Conservation (phyloP, 1,139 yeast genomes). For the Debaryomycetaceae sp. region DNA sequence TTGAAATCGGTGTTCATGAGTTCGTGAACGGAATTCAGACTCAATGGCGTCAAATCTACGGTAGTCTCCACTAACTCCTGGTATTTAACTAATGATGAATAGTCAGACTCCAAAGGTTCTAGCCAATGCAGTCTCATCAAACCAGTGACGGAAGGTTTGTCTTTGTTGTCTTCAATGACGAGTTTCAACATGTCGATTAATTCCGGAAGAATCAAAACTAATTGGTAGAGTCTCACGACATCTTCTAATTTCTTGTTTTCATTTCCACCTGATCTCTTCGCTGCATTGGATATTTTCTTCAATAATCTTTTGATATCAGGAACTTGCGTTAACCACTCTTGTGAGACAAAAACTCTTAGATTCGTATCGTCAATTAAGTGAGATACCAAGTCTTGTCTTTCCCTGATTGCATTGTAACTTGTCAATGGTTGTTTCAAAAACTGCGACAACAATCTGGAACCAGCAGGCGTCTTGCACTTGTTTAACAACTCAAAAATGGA, state of each 20-base stretch:
- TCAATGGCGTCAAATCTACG: conserved; percentile 78
- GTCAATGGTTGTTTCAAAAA: conserved; percentile 97
- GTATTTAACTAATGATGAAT: conserved; percentile 56
- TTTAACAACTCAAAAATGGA: conserved; percentile 81
- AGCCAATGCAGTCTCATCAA: conserved; percentile 55
- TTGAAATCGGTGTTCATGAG: conserved; percentile 59
- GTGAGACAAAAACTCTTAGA: conserved; percentile 61
- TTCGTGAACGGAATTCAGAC: conserved; percentile 41
- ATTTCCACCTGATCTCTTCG: conserved; percentile 31
- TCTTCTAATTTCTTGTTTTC: conserved; percentile 67
- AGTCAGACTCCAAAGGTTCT: conserved; percentile 48
- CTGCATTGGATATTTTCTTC: conserved; percentile 52
- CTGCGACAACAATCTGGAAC: conserved; percentile 79
- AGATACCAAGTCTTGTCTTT: conserved; percentile 73
- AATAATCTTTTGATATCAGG: conserved; percentile 81
- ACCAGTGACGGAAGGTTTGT: conserved; percentile 16
- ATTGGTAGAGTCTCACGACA: conserved; percentile 84
- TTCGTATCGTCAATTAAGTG: conserved; percentile 67
- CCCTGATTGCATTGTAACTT: conserved; percentile 50
- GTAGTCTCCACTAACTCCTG: conserved; percentile 91
- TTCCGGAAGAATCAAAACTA: conserved; percentile 68
- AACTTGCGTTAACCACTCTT: conserved; percentile 63
- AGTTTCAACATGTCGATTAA: conserved; percentile 49
- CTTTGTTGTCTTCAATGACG: conserved; percentile 31
- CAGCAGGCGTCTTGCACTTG: conserved; percentile 83